A percentile compares a stretch with the other conserved stretches of the same genome.
Conservation (phyloP, 768 basidiomycete species). For the Lactifluus echinatus region DNA sequence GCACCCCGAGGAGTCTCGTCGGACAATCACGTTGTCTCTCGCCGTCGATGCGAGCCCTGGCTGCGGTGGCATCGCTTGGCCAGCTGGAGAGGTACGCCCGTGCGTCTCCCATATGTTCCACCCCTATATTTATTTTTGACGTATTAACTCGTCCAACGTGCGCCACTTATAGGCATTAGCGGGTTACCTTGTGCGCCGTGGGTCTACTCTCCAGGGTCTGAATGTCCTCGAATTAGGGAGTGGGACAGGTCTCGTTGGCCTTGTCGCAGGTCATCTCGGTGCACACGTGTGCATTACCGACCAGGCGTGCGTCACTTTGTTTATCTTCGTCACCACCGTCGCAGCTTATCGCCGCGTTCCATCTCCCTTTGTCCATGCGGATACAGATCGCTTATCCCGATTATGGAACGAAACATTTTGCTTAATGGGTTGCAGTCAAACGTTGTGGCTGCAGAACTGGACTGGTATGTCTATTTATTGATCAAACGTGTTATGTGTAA, state of each 20-base stretch:
- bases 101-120: background rate
- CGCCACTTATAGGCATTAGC: constrained; percentile 57
- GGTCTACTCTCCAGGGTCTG: constrained; percentile 43
- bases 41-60: constrained; percentile 75
- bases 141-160: background rate
- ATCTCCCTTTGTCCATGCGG: background rate
- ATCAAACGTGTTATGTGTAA: background rate
- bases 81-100: constrained; percentile 69
- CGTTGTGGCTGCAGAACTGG: constrained; percentile 60
- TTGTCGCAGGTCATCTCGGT: constrained; percentile 66
- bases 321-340: background rate
- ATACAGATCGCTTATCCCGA: constrained; percentile 59
- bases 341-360: background rate
- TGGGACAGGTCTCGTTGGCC: constrained; percentile 89
- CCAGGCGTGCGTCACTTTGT: constrained; percentile 59
- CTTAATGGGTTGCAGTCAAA: constrained; percentile 50
- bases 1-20: constrained; percentile 3
- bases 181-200: constrained; percentile 57
- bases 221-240: constrained; percentile 78
- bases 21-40: constrained; percentile 38
- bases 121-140: background rate
- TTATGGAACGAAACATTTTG: constrained; percentile 68
- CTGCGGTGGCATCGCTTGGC: constrained; percentile 91
- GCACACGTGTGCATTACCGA: constrained; percentile 74
- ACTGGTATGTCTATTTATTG: constrained; percentile 53